phyloP scores from a whole-genome alignment of 2,329 filamentous ascomycete species.

The Penicillium sp. region DNA sequence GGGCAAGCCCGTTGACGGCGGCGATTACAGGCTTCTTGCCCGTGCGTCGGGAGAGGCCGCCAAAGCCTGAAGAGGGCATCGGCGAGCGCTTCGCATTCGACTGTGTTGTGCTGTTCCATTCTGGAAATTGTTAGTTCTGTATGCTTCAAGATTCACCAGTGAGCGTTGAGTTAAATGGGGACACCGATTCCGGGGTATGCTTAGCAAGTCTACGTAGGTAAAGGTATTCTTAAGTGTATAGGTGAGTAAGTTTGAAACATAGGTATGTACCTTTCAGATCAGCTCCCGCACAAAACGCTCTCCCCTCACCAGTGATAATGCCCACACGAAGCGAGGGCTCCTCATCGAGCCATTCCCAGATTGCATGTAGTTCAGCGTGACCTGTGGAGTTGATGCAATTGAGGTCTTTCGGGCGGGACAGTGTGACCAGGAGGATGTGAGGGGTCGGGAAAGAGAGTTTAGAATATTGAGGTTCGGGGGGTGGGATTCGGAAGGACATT shows the following conservation, averaged over 20 bases:
- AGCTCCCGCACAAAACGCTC: constrained; percentile 52
- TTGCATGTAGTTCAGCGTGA: constrained; percentile 46
- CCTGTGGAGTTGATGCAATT: constrained; percentile 52
- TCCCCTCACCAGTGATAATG: constrained; percentile 47
- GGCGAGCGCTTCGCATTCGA: constrained; percentile 17
- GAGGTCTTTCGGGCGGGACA: constrained; percentile 48
- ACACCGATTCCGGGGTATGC: no score
- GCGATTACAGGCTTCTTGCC: constrained; percentile 73
- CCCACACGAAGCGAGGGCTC: constrained; percentile 48
- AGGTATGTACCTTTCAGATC: constrained; percentile 47
- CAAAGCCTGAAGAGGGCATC: constrained; percentile 45
- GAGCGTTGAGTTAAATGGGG: background rate
- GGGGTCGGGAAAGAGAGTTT: constrained; percentile 49
- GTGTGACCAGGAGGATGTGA: constrained; percentile 54
- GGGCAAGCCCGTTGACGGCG: constrained; percentile 75
- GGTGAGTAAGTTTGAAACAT: background rate
- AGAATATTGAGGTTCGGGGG: constrained; percentile 37
- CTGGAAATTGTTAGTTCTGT: constrained; percentile 23
- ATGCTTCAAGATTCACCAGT: background rate
- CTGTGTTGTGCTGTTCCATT: constrained; percentile 39
- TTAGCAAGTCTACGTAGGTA: background rate
- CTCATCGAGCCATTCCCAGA: constrained; percentile 53
- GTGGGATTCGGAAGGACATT: constrained; percentile 38
- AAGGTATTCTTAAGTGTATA: background rate
- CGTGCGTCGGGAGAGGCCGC: constrained; percentile 49